Conservation (phyloP, 176 grass and related monocot genomes). For the Lolium rigidum region DNA sequence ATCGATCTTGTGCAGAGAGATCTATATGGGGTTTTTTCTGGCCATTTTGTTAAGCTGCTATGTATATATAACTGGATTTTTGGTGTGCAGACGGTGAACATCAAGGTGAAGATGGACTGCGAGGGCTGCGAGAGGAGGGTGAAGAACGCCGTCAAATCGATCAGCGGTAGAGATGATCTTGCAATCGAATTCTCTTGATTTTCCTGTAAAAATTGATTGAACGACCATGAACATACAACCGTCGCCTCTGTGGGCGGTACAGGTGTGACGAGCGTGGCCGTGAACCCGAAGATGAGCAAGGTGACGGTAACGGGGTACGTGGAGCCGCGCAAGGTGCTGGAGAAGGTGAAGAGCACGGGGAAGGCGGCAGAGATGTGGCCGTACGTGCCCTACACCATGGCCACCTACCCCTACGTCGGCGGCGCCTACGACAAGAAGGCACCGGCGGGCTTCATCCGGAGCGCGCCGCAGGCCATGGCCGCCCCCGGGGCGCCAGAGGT, state of each 20-base stretch:
- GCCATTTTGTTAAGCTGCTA: neutral
- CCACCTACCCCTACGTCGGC: conserved; percentile 72
- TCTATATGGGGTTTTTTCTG: neutral
- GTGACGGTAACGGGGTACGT: conserved; percentile 76
- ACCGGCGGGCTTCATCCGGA: conserved; percentile 63
- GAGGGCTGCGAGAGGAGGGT: too few relatives aligned
- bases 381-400: conserved; percentile 65
- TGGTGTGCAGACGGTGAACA: conserved; percentile 45
- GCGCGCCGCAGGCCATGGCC: conserved; percentile 61
- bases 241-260: neutral
- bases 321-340: conserved; percentile 73
- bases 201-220: neutral
- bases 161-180: conserved; percentile 49
- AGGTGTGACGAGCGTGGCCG: conserved; percentile 61
- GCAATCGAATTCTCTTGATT: too few relatives aligned
- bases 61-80: neutral
- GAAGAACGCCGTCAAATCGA: conserved; percentile 13
- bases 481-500: conserved; percentile 58
- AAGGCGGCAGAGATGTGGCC: conserved; percentile 84
- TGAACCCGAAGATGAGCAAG: conserved; percentile 78
- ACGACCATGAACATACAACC: neutral
- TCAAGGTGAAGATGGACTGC: too few relatives aligned
- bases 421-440: conserved; percentile 95
- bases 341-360: conserved; percentile 62
- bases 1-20: neutral